Evolutionary conservation across 768 basidiomycete species (phyloP).

Genomic region (Serendipita indica): DNA sequence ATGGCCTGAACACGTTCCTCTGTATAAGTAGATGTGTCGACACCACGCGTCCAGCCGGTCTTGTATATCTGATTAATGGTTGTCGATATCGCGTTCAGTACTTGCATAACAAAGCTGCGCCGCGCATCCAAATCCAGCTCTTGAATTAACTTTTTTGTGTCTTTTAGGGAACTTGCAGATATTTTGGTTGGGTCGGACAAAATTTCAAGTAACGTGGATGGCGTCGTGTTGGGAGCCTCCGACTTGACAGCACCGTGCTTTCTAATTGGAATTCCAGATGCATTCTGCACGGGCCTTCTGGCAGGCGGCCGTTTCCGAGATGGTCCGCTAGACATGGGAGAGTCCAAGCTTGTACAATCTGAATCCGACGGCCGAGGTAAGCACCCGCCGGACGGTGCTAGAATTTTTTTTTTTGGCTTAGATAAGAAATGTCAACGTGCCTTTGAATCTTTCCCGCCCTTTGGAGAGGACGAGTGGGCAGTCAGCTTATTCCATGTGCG

Average conservation of each 20-base stretch:
- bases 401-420: no score
- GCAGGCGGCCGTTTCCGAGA: not conserved
- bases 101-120: not conserved
- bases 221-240: not conserved
- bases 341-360: not conserved
- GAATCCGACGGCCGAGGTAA: no score
- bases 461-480: no score
- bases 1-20: not conserved
- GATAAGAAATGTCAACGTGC: no score
- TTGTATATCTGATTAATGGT: not conserved
- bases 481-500: no score
- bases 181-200: not conserved
- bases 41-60: not conserved
- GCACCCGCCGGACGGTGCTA: no score
- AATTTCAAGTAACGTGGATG: not conserved
- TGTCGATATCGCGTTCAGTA: not conserved
- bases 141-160: not conserved
- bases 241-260: not conserved
- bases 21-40: not conserved
- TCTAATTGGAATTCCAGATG: no score
- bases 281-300: not conserved
- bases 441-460: no score
- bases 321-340: not conserved
- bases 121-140: not conserved
- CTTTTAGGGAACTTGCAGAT: not conserved